Evolutionary conservation across 352 stramenopile genomes (phyloP).

Genomic region (Phytophthora cryptogea): DNA sequence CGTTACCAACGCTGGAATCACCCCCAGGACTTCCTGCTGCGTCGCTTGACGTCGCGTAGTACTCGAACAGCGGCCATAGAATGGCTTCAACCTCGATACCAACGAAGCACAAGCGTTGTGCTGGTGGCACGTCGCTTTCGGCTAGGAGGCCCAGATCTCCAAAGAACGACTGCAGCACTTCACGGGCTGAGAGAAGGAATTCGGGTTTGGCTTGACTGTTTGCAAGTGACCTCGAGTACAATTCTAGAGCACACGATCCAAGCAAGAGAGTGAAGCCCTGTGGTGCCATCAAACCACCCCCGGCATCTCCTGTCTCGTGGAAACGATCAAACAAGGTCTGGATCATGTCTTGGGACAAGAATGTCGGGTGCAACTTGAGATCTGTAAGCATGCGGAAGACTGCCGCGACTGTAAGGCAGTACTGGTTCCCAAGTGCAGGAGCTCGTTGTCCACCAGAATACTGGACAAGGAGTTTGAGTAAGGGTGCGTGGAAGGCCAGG

Average conservation of each 20-base stretch:
- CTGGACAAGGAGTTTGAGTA: slow-evolving; percentile 58
- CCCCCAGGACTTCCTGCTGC: neutral
- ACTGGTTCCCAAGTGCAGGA: slow-evolving; percentile 46
- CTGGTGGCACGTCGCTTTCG: slow-evolving; percentile 48
- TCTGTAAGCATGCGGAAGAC: slow-evolving; percentile 62
- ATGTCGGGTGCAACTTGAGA: slow-evolving; percentile 59
- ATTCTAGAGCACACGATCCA: slow-evolving; percentile 60
- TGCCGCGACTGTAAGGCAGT: slow-evolving; percentile 43
- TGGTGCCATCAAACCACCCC: slow-evolving; percentile 40
- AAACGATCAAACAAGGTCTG: slow-evolving; percentile 50
- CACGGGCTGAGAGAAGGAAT: slow-evolving; percentile 58
- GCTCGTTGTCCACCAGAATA: slow-evolving; percentile 58
- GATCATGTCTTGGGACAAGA: slow-evolving; percentile 58
- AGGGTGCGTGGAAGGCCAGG: slow-evolving; percentile 49
- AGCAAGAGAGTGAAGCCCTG: slow-evolving; percentile 63
- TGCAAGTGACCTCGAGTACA: slow-evolving; percentile 44
- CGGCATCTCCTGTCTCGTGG: slow-evolving; percentile 22
- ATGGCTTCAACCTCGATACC: slow-evolving; percentile 70
- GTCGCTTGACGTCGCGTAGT: slow-evolving; percentile 51
- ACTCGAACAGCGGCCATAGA: slow-evolving; percentile 83
- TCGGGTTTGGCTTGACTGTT: slow-evolving; percentile 18
- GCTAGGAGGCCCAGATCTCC: slow-evolving; percentile 56
- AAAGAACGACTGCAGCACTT: slow-evolving; percentile 74
- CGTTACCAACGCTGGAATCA: slow-evolving; percentile 19
- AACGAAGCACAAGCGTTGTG: slow-evolving; percentile 59